phyloP scores from a whole-genome alignment of 2,329 filamentous ascomycete species.

The Exophiala xenobiotica region DNA sequence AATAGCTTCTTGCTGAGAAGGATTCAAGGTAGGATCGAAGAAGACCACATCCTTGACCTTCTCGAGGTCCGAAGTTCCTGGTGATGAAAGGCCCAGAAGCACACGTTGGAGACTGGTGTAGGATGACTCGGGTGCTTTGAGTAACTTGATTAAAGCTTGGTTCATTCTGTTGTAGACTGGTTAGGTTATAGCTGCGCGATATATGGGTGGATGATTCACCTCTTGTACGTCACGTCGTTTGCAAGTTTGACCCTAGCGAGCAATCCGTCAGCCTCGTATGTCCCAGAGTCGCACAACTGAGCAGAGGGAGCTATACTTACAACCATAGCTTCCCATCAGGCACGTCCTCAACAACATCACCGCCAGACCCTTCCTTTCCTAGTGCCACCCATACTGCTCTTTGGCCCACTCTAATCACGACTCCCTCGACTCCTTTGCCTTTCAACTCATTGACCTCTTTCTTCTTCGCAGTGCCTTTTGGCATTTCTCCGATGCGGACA shows the following conservation, averaged over 20 bases:
- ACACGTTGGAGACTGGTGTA: conserved; percentile 60
- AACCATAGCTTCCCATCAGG: conserved; percentile 62
- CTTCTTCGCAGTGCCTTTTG: conserved; percentile 36
- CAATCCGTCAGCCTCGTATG: conserved; percentile 35
- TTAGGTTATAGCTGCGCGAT: conserved; percentile 3
- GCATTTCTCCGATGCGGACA: conserved; percentile 45
- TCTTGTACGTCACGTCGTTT: conserved; percentile 65
- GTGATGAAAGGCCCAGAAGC: conserved; percentile 59
- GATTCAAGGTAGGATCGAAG: conserved; percentile 57
- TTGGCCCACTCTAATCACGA: conserved; percentile 47
- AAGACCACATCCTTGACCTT: conserved; percentile 51
- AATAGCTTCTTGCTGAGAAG: conserved; percentile 63
- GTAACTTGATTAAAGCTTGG: conserved; percentile 61
- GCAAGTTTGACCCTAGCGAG: conserved; percentile 60
- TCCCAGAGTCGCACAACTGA: not conserved
- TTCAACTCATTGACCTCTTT: conserved; percentile 35
- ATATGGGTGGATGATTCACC: conserved; percentile 48
- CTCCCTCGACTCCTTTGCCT: conserved; percentile 43
- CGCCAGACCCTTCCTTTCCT: conserved; percentile 39
- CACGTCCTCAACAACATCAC: conserved; percentile 49
- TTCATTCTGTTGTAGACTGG: conserved; percentile 51
- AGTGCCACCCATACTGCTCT: conserved; percentile 47
- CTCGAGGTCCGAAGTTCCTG: conserved; percentile 51
- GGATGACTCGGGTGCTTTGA: conserved; percentile 55
- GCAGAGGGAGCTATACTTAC: conserved; percentile 44